Conservation (phyloP, 2,329 filamentous ascomycete genomes). For the Colletotrichum tofieldiae region DNA sequence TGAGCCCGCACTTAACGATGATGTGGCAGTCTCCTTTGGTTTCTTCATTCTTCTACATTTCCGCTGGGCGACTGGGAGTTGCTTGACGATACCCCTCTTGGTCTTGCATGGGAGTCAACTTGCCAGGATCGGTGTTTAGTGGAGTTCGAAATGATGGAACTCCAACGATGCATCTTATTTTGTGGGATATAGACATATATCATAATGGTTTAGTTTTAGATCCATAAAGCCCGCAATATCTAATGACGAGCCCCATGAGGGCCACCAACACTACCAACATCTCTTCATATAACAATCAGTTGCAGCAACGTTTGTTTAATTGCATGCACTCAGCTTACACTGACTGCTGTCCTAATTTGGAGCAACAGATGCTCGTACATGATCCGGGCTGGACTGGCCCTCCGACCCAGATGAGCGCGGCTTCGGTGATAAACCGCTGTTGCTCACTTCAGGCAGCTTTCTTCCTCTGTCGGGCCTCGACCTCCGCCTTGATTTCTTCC, state of each 20-base stretch:
- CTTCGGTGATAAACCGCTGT: background rate
- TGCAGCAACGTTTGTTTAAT: background rate
- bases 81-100: conserved; percentile 28
- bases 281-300: background rate
- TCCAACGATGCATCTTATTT: background rate
- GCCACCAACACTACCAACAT: background rate
- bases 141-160: background rate
- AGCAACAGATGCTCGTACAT: background rate
- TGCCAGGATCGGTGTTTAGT: background rate
- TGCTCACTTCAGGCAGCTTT: conserved; percentile 33
- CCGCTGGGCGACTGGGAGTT: conserved; percentile 12
- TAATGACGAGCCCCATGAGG: conserved; percentile 24
- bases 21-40: conserved; percentile 1
- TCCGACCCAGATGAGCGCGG: no score
- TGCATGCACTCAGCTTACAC: background rate
- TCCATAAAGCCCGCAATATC: conserved; percentile 25
- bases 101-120: conserved; percentile 7
- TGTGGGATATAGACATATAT: conserved; percentile 26
- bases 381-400: background rate
- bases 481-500: conserved; percentile 80
- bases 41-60: conserved; percentile 7
- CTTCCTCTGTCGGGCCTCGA: conserved; percentile 64
- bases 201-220: conserved; percentile 31
- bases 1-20: background rate
- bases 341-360: background rate